phyloP scores from a whole-genome alignment of 2,329 filamentous ascomycete species.

The Biscogniauxia marginata region DNA sequence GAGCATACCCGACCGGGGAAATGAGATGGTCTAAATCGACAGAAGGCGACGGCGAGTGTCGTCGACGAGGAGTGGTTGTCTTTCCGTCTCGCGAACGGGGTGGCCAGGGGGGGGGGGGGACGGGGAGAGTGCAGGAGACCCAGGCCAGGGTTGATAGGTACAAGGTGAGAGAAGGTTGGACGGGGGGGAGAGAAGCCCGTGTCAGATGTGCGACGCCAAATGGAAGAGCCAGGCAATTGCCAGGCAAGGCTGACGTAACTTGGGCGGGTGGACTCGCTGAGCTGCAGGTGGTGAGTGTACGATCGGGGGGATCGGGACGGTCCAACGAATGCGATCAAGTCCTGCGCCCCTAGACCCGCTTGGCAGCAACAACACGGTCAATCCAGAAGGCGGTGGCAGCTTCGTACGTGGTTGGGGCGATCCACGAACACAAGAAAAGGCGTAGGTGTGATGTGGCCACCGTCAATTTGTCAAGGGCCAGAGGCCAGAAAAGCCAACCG shows the following conservation, averaged over 20 bases:
- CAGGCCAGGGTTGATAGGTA: conserved; percentile 13
- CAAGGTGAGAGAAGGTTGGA: conserved; percentile 15
- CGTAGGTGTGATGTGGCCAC: conserved; percentile 32
- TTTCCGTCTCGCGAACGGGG: no score
- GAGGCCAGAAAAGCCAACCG: conserved; percentile 32
- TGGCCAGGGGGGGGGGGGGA: no score
- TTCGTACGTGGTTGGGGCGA: background rate
- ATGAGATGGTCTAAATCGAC: conserved; percentile 13
- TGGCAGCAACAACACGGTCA: background rate
- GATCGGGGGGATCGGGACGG: background rate
- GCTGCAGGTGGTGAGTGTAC: conserved; percentile 5
- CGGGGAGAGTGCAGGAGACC: no score
- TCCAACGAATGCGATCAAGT: background rate
- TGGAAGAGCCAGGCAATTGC: conserved; percentile 14
- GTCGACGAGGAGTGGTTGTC: background rate
- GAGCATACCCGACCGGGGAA: conserved; percentile 40
- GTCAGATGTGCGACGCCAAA: conserved; percentile 28
- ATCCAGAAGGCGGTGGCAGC: background rate
- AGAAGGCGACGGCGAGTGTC: conserved; percentile 6
- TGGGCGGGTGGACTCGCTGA: conserved; percentile 9
- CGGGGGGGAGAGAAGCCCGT: conserved; percentile 15
- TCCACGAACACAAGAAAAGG: background rate
- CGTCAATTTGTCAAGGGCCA: conserved; percentile 28
- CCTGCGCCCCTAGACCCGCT: background rate
- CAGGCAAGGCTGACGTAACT: conserved; percentile 35